These are phyloP conservation scores for Alternaria triticimaculans DNA, from an alignment of 2,329 filamentous ascomycete genomes.

Conservation along the genomic window DNA sequence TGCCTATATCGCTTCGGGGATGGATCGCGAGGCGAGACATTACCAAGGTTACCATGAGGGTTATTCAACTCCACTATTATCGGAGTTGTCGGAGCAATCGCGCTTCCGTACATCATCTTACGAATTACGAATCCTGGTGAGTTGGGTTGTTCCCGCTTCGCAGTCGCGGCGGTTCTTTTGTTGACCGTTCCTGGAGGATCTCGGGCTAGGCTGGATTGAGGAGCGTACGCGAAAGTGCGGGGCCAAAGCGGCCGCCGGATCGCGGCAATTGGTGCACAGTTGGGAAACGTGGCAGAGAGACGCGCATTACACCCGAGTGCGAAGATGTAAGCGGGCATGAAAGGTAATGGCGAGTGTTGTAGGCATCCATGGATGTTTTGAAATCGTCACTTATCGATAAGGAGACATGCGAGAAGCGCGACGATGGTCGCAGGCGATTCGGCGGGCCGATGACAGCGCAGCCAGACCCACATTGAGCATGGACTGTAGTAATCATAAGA, in stretches of 20 bases:
- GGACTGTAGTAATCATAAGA: rapidly evolving
- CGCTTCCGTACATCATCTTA: not conserved
- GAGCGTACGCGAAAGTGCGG: not conserved
- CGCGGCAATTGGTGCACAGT: not conserved
- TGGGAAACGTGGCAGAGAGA: not conserved
- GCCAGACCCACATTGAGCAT: not conserved
- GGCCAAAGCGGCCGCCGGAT: not conserved
- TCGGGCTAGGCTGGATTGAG: not conserved
- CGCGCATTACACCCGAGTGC: not conserved
- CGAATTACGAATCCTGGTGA: not conserved
- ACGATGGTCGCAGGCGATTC: not conserved
- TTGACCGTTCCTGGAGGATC: not conserved
- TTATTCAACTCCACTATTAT: not conserved
- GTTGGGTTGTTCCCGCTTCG: not conserved
- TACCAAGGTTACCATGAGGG: not conserved
- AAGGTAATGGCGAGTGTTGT: not conserved
- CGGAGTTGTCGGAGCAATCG: not conserved
- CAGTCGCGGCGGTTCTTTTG: not conserved
- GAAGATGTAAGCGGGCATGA: not conserved
- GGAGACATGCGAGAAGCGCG: not conserved
- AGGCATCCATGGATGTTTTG: not conserved
- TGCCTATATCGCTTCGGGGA: not conserved
- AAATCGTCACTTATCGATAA: not conserved
- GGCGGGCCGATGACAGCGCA: not conserved
- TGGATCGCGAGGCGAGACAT: not conserved